phyloP scores from a whole-genome alignment of 1,284 basidiomycete species.

The Porogramme epimiltina region DNA sequence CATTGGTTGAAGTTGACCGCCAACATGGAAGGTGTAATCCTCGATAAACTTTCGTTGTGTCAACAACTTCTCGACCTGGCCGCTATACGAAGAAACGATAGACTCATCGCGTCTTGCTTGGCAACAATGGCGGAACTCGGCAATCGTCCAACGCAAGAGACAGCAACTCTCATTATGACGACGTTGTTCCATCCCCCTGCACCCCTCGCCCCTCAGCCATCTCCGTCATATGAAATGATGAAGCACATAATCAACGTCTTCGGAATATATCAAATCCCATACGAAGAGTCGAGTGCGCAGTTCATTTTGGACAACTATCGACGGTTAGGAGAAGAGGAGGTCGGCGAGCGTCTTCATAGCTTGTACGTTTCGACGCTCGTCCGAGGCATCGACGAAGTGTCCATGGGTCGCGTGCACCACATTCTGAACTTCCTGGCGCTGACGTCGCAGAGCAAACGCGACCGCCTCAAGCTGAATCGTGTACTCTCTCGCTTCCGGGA shows the following conservation, averaged over 20 bases:
- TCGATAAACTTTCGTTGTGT: constrained; percentile 36
- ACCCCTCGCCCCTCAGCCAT: background rate
- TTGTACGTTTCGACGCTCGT: constrained; percentile 3
- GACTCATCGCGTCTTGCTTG: constrained; percentile 5
- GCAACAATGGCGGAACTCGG: constrained; percentile 10
- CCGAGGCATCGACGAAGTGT: background rate
- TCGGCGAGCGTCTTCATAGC: constrained; percentile 4
- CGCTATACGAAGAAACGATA: constrained; percentile 5
- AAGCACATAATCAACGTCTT: constrained; percentile 9
- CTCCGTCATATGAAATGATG: constrained; percentile 18
- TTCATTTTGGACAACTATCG: constrained; percentile 10
- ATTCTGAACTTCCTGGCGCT: constrained; percentile 1
- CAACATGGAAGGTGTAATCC: constrained; percentile 40
- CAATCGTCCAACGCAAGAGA: constrained; percentile 7
- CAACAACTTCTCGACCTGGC: constrained; percentile 51
- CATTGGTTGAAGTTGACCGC: constrained; percentile 52
- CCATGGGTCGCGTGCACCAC: constrained; percentile 1
- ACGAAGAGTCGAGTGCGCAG: constrained; percentile 2
- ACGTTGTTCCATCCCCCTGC: constrained; percentile 12
- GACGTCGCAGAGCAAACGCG: background rate
- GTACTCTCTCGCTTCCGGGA: constrained; percentile 22
- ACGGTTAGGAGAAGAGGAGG: background rate
- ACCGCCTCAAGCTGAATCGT: constrained; percentile 7
- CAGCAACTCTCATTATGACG: constrained; percentile 15
- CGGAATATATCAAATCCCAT: constrained; percentile 2